A percentile compares a stretch with the other conserved stretches of the same genome.
Conservation (phyloP, 768 basidiomycete genomes). For the Ramaria rubella region DNA sequence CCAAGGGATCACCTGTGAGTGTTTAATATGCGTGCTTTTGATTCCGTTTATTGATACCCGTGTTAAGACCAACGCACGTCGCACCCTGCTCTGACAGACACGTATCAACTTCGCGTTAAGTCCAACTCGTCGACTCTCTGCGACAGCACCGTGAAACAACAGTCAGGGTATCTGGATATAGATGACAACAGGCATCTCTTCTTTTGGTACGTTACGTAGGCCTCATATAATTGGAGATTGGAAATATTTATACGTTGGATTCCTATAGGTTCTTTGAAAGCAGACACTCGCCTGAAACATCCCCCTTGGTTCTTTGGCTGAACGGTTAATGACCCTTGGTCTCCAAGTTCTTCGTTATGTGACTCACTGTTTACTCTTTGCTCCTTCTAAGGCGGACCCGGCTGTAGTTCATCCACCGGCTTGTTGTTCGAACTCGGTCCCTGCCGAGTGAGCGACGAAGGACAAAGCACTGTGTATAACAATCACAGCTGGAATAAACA, state of each 20-base stretch:
- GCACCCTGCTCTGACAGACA: conserved; percentile 40
- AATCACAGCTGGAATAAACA: conserved; percentile 79
- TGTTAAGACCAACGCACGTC: conserved; percentile 68
- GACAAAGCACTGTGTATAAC: conserved; percentile 66
- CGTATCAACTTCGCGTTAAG: conserved; percentile 48
- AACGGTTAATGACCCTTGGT: conserved; percentile 49
- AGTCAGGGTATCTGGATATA: conserved; percentile 80
- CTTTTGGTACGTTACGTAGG: conserved; percentile 59
- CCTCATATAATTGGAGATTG: background rate
- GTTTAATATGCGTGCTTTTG: too few relatives aligned
- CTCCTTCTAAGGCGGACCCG: conserved; percentile 2
- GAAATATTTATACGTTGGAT: background rate
- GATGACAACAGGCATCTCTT: conserved; percentile 72
- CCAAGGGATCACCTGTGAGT: conserved; percentile 66
- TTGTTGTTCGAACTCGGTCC: conserved; percentile 92
- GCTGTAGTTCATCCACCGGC: conserved; percentile 72
- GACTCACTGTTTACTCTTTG: too few relatives aligned
- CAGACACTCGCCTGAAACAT: conserved; percentile 60
- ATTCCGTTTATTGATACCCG: too few relatives aligned
- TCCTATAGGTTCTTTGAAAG: conserved; percentile 85
- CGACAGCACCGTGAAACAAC: conserved; percentile 72
- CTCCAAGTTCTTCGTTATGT: too few relatives aligned
- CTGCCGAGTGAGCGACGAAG: conserved; percentile 64
- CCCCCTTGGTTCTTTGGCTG: conserved; percentile 87
- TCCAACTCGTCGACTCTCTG: conserved; percentile 63